A percentile compares a stretch with the other conserved stretches of the same genome.
Evolutionary conservation across 306 rosid species (phyloP).

Genomic region (Heteromeles arbutifolia): DNA sequence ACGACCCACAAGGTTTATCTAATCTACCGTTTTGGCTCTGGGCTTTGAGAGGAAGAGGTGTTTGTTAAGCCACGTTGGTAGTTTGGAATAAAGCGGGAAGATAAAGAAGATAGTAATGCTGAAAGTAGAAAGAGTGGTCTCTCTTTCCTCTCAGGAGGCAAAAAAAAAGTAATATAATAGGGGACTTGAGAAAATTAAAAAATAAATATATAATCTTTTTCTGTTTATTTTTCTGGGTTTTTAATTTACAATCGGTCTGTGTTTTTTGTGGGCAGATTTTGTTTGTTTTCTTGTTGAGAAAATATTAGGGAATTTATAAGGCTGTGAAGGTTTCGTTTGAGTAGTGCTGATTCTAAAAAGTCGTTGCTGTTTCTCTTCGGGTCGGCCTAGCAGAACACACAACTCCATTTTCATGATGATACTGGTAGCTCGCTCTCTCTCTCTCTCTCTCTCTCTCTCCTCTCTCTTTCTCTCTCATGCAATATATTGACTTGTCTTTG

Average conservation of each 20-base stretch:
- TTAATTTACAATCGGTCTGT: conserved; percentile 8
- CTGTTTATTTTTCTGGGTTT: neutral
- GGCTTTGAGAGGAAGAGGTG: conserved; percentile 38
- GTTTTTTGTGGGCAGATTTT: conserved; percentile 35
- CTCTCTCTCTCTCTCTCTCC: conserved; percentile 10
- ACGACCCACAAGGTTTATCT: conserved; percentile 20
- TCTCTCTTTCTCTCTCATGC: conserved; percentile 7
- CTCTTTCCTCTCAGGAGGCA: neutral
- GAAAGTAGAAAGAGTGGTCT: conserved; percentile 19
- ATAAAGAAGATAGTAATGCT: conserved; percentile 30
- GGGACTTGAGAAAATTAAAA: neutral
- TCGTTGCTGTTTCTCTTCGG: conserved; percentile 33
- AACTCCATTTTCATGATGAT: conserved; percentile 26
- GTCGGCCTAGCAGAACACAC: conserved; percentile 40
- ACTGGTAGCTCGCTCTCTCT: conserved; percentile 32
- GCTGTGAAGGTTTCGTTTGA: conserved; percentile 40
- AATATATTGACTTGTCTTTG: conserved; percentile 8
- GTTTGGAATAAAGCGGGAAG: conserved; percentile 45
- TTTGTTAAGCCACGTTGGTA: conserved; percentile 59
- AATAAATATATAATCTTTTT: neutral
- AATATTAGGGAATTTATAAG: conserved; percentile 47
- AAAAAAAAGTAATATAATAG: conserved; percentile 12
- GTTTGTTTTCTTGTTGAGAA: conserved; percentile 10
- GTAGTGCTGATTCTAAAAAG: conserved; percentile 21
- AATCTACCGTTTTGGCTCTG: conserved; percentile 11